Evolutionary conservation across 1,284 basidiomycete species (phyloP).

Genomic region (Hymenochaete sp.): DNA sequence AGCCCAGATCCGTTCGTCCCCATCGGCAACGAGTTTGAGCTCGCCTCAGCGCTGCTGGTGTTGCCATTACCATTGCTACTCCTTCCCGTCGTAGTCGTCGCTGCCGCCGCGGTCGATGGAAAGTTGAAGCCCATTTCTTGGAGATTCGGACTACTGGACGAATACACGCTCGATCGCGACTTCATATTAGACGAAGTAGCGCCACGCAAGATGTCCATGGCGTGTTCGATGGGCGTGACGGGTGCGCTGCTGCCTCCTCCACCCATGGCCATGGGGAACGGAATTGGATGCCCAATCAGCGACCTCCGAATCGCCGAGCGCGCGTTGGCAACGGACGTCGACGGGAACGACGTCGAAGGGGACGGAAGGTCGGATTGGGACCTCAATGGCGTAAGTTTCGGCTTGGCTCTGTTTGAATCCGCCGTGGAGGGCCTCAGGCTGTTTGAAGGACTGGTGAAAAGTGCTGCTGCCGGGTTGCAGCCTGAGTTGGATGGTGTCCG

Average conservation of each 20-base stretch:
- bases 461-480: background rate
- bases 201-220: too few species aligned
- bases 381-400: slow-evolving; percentile 1
- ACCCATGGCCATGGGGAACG: slow-evolving; percentile 9
- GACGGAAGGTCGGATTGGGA: slow-evolving; percentile 14
- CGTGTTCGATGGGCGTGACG: slow-evolving; percentile 11
- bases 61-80: too few species aligned
- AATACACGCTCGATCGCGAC: slow-evolving; percentile 9
- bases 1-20: background rate
- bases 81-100: too few species aligned
- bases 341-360: too few species aligned
- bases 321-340: background rate
- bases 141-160: slow-evolving; percentile 15
- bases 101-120: too few species aligned
- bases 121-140: background rate
- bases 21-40: background rate
- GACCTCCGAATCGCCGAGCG: slow-evolving; percentile 10
- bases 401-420: background rate
- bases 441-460: slow-evolving; percentile 1
- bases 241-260: slow-evolving; percentile 7
- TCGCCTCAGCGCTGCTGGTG: too few species aligned
- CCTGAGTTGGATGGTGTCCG: slow-evolving; percentile 11
- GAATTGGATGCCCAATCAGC: slow-evolving; percentile 9
- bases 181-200: too few species aligned
- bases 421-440: background rate